Conservation (phyloP, 2,329 filamentous ascomycete species). For the Iodosphaeria phyllophila region DNA sequence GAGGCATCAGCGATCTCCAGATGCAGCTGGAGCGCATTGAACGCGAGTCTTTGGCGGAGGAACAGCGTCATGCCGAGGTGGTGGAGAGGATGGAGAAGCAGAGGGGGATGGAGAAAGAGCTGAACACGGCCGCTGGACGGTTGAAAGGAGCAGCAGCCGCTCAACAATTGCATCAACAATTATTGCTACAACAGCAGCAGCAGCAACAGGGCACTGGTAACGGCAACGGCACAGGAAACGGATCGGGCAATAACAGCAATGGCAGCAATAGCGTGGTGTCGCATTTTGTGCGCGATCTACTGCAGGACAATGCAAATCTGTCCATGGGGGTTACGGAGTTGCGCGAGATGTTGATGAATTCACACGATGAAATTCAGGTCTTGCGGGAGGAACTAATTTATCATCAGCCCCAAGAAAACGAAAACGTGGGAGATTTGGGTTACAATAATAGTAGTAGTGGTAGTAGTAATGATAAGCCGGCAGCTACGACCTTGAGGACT, state of each 20-base stretch:
- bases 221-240: slow-evolving; percentile 35
- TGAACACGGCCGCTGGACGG: slow-evolving; percentile 61
- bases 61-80: slow-evolving; percentile 64
- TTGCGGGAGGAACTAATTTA: slow-evolving; percentile 64
- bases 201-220: too few species aligned
- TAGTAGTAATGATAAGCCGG: too few species aligned
- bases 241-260: too few species aligned
- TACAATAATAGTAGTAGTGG: too few species aligned
- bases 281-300: slow-evolving; percentile 86
- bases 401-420: slow-evolving; percentile 49
- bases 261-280: slow-evolving; percentile 84
- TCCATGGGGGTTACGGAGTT: slow-evolving; percentile 85
- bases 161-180: slow-evolving; percentile 44
- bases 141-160: slow-evolving; percentile 65
- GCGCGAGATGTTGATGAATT: slow-evolving; percentile 73
- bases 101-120: slow-evolving; percentile 62
- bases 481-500: slow-evolving; percentile 41
- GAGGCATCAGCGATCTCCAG: slow-evolving; percentile 58
- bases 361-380: slow-evolving; percentile 83
- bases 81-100: slow-evolving; percentile 70
- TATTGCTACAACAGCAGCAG: too few species aligned
- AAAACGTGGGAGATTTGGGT: slow-evolving; percentile 16
- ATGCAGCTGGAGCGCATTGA: slow-evolving; percentile 83
- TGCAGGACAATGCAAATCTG: slow-evolving; percentile 87
- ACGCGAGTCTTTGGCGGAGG: slow-evolving; percentile 61